These are phyloP conservation scores for Poa pratensis DNA, from an alignment of 176 grass and related monocot species.

Conservation along the genomic window DNA sequence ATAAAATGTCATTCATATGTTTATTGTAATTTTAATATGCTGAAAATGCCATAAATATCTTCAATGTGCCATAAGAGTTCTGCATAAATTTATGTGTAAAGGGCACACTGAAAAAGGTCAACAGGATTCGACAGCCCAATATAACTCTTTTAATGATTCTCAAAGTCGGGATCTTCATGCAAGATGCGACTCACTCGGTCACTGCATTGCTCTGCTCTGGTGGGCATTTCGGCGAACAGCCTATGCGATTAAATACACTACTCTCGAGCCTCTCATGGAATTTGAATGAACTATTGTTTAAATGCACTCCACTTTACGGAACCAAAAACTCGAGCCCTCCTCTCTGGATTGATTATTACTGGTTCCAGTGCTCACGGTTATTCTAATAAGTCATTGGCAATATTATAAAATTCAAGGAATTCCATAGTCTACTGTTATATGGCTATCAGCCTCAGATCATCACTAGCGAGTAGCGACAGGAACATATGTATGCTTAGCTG, in stretches of 20 bases:
- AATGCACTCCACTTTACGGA: neutral
- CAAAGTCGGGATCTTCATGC: neutral
- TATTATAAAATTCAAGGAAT: neutral
- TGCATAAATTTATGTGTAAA: neutral
- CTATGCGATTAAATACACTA: too few relatives aligned
- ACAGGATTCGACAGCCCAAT: neutral
- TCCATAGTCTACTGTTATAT: neutral
- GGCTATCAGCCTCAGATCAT: neutral
- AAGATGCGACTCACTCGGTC: neutral
- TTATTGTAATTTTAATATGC: neutral
- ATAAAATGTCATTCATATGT: neutral
- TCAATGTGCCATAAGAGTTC: neutral
- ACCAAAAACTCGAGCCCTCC: neutral
- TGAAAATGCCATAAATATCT: neutral
- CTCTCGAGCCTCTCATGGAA: neutral
- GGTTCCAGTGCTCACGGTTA: neutral
- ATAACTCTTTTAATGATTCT: neutral
- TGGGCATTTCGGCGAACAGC: constrained; percentile 35
- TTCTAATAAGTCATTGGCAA: neutral
- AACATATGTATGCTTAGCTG: neutral
- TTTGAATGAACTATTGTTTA: neutral
- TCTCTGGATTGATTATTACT: neutral
- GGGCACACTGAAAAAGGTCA: neutral
- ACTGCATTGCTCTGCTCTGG: neutral
- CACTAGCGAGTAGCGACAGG: too few relatives aligned